phyloP scores from a whole-genome alignment of 2,329 filamentous ascomycete species.

The Xylariaceae sp. region DNA sequence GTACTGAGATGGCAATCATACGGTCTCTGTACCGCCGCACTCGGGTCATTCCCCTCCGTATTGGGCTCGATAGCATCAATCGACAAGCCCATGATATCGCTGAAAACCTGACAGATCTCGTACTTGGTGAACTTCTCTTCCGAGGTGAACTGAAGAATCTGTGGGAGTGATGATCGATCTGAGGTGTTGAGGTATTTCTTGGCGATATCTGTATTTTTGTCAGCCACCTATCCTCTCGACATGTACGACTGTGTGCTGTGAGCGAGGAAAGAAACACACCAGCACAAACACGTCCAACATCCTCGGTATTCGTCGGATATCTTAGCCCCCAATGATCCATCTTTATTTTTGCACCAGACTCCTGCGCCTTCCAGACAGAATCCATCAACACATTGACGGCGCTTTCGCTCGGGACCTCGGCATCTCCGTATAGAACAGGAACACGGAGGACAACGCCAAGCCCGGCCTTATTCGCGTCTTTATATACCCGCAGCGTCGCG shows the following conservation, averaged over 20 bases:
- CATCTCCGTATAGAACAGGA: constrained; percentile 80
- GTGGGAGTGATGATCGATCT: constrained; percentile 57
- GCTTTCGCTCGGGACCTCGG: constrained; percentile 68
- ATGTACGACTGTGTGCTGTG: neutral
- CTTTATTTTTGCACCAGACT: constrained; percentile 58
- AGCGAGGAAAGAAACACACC: constrained; percentile 43
- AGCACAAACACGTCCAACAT: constrained; percentile 75
- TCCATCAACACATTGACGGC: constrained; percentile 82
- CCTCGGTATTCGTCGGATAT: constrained; percentile 86
- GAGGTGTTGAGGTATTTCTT: constrained; percentile 60
- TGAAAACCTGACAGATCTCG: constrained; percentile 77
- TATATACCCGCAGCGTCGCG: constrained; percentile 64
- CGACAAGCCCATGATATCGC: constrained; percentile 74
- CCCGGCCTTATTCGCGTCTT: constrained; percentile 46
- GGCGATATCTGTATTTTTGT: constrained; percentile 57
- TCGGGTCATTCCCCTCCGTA: constrained; percentile 68
- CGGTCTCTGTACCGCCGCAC: constrained; percentile 70
- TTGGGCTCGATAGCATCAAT: constrained; percentile 67
- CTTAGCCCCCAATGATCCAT: constrained; percentile 86
- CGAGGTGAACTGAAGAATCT: constrained; percentile 78
- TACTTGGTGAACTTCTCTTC: constrained; percentile 88
- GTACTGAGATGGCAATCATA: constrained; percentile 89
- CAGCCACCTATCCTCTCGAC: constrained; percentile 2
- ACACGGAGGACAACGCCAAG: constrained; percentile 72
- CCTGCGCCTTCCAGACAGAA: constrained; percentile 69